Evolutionary conservation across 257 asterid species (phyloP).

Genomic region (Ligustrum vulgare): DNA sequence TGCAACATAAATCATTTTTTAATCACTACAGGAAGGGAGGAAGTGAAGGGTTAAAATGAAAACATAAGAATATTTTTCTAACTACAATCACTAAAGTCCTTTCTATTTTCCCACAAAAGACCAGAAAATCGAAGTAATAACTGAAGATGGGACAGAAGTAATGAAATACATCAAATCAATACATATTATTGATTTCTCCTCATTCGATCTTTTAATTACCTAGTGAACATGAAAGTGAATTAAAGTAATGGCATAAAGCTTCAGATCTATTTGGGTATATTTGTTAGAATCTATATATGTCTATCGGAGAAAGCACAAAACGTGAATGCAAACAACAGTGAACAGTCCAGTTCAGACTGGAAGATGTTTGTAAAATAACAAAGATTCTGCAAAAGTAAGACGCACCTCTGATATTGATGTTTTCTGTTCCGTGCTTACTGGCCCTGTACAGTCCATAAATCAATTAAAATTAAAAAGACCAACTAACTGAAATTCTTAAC

Average conservation of each 20-base stretch:
- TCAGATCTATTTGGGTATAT: slow-evolving; percentile 9
- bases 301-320: neutral
- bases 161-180: slow-evolving; percentile 6
- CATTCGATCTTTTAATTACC: slow-evolving; percentile 8
- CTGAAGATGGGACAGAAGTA: slow-evolving; percentile 10
- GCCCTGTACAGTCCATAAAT: slow-evolving; percentile 39
- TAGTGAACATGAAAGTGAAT: neutral
- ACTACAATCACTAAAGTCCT: neutral
- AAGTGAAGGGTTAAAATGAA: slow-evolving; percentile 9
- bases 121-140: slow-evolving; percentile 5
- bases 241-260: neutral
- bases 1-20: neutral
- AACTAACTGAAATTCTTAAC: slow-evolving; percentile 14
- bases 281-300: neutral
- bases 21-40: slow-evolving; percentile 12
- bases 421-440: slow-evolving; percentile 33
- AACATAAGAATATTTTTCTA: neutral
- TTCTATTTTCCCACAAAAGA: neutral
- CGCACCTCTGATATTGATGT: slow-evolving; percentile 39
- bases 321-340: neutral
- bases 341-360: slow-evolving; percentile 3
- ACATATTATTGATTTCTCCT: slow-evolving; percentile 1
- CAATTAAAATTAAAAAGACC: slow-evolving; percentile 2
- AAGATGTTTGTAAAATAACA: slow-evolving; percentile 14
- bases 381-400: slow-evolving; percentile 14